Evolutionary conservation across 768 basidiomycete species (phyloP).

Genomic region (Lentinula sp.): DNA sequence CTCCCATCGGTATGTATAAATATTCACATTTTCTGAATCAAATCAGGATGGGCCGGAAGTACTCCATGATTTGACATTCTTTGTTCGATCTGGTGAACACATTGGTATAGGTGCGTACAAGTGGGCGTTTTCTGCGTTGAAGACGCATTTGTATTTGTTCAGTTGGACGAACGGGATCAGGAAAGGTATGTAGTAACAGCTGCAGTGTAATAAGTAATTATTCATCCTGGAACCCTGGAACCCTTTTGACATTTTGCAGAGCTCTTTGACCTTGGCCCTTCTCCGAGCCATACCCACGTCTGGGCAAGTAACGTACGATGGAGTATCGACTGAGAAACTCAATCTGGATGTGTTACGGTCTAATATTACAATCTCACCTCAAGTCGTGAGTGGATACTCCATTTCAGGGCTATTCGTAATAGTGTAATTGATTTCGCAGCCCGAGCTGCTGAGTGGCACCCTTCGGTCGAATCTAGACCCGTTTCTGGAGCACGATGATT

Average conservation of each 20-base stretch:
- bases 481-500: constrained; percentile 53
- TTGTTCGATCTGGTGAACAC: constrained; percentile 35
- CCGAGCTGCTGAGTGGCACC: constrained; percentile 53
- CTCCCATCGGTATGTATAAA: background rate
- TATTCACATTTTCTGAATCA: background rate
- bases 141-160: background rate
- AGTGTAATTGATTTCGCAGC: constrained; percentile 16
- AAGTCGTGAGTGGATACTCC: constrained; percentile 7
- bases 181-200: constrained; percentile 12
- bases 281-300: constrained; percentile 36
- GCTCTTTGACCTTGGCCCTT: constrained; percentile 26
- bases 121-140: constrained; percentile 45
- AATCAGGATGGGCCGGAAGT: constrained; percentile 28
- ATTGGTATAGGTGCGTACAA: constrained; percentile 29
- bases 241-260: constrained; percentile 1
- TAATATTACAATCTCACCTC: constrained; percentile 38
- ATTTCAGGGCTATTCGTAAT: background rate
- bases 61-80: constrained; percentile 30
- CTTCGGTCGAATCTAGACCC: constrained; percentile 66
- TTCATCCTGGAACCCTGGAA: no score
- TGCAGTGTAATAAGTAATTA: no score
- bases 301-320: constrained; percentile 38
- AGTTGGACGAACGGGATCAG: constrained; percentile 40
- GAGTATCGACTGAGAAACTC: constrained; percentile 27
- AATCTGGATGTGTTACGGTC: constrained; percentile 38